Evolutionary conservation across 2,329 filamentous ascomycete species (phyloP).

Genomic region (Epichloe typhina): DNA sequence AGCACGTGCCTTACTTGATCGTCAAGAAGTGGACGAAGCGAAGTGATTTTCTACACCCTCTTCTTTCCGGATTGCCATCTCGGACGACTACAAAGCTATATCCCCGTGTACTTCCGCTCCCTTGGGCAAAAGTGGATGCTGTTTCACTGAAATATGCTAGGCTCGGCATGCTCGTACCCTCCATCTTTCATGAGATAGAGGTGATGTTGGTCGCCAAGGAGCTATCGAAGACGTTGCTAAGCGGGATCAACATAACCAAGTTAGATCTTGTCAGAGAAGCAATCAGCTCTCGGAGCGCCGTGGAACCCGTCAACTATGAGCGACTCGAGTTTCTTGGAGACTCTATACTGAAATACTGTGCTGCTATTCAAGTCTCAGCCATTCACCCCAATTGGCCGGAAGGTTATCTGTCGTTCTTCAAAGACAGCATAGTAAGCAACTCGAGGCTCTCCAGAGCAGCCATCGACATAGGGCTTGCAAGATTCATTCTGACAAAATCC

Average conservation of each 20-base stretch:
- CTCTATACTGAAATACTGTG: constrained; percentile 62
- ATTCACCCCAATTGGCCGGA: constrained; percentile 58
- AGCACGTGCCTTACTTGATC: constrained; percentile 35
- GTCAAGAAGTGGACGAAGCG: constrained; percentile 39
- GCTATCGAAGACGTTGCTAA: constrained; percentile 30
- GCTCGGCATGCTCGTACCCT: constrained; percentile 55
- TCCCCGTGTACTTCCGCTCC: constrained; percentile 29
- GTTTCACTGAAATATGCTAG: constrained; percentile 30
- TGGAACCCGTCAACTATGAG: constrained; percentile 58
- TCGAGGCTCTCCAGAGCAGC: constrained; percentile 54
- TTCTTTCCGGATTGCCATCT: constrained; percentile 6
- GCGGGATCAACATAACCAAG: constrained; percentile 36
- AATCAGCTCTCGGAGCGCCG: constrained; percentile 51
- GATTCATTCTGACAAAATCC: constrained; percentile 53
- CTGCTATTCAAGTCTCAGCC: constrained; percentile 50
- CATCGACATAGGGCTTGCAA: constrained; percentile 49
- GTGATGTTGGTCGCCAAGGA: constrained; percentile 47
- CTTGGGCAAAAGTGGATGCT: constrained; percentile 35
- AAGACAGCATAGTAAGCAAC: constrained; percentile 63
- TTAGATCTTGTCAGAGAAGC: constrained; percentile 50
- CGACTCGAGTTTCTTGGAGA: constrained; percentile 81
- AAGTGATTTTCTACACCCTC: constrained; percentile 43
- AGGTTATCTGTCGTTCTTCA: constrained; percentile 55
- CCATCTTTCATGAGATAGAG: constrained; percentile 58
- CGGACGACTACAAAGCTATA: constrained; percentile 27